Evolutionary conservation across 2,329 filamentous ascomycete species (phyloP).

Genomic region (Microdochium paspali): DNA sequence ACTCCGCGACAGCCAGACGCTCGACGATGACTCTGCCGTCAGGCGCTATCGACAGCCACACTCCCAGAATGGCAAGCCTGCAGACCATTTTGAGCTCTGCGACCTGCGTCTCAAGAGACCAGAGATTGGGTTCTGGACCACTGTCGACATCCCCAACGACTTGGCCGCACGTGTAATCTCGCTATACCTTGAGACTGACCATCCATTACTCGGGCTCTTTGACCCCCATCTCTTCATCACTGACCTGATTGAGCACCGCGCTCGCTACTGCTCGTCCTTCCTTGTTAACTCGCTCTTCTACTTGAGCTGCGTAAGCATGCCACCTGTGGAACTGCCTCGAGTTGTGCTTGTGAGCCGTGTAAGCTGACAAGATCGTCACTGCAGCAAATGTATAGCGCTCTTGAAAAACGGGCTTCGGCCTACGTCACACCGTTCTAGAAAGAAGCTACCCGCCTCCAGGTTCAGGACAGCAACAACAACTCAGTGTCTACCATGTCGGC

Average conservation of each 20-base stretch:
- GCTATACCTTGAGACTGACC: slow-evolving; percentile 25
- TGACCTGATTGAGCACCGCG: slow-evolving; percentile 15
- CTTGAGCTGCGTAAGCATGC: slow-evolving; percentile 21
- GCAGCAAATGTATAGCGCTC: slow-evolving; percentile 25
- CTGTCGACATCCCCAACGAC: slow-evolving; percentile 17
- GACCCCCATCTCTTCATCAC: slow-evolving; percentile 21
- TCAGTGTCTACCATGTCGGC: slow-evolving; percentile 19
- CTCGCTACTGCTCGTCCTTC: slow-evolving; percentile 20
- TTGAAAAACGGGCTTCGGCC: slow-evolving; percentile 12
- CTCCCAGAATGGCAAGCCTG: slow-evolving; percentile 1
- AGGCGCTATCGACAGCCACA: slow-evolving; percentile 4
- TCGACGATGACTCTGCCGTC: slow-evolving; percentile 1
- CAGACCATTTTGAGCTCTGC: slow-evolving; percentile 7
- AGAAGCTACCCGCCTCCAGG: slow-evolving; percentile 17
- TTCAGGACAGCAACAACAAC: slow-evolving; percentile 7
- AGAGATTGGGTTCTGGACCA: slow-evolving; percentile 23
- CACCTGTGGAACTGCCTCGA: not conserved
- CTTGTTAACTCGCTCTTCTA: slow-evolving; percentile 24
- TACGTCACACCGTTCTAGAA: slow-evolving; percentile 12
- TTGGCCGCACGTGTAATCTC: slow-evolving; percentile 23
- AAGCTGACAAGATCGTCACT: not conserved
- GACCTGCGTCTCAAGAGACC: slow-evolving; percentile 18
- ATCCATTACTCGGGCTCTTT: slow-evolving; percentile 26
- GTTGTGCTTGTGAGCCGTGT: not conserved
- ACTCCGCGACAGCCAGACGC: too few species aligned